Evolutionary conservation across 768 basidiomycete species (phyloP).

Genomic region (Leccinellum luteum): DNA sequence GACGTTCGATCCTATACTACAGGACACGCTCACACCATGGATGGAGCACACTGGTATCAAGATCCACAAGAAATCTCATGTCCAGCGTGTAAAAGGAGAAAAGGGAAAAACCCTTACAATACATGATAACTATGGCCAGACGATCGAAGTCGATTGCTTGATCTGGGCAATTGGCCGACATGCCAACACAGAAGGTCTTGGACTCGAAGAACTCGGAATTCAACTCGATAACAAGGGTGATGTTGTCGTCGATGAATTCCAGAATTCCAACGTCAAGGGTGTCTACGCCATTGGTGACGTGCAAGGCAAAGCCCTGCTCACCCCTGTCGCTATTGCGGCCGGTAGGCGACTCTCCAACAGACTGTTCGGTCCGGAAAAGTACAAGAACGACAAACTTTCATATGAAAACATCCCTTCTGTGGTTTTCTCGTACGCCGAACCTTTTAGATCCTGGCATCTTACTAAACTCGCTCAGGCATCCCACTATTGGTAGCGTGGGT

Average conservation of each 20-base stretch:
- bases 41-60: constrained; percentile 94
- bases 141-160: constrained; percentile 80
- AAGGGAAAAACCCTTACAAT: constrained; percentile 74
- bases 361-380: constrained; percentile 83
- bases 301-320: constrained; percentile 87
- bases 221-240: constrained; percentile 78
- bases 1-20: constrained; percentile 86
- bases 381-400: constrained; percentile 81
- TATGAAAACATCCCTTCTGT: constrained; percentile 94
- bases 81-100: constrained; percentile 72
- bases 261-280: constrained; percentile 69
- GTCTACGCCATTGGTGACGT: constrained; percentile 91
- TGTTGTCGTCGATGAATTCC: constrained; percentile 87
- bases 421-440: constrained; percentile 82
- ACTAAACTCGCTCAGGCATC: constrained; percentile 58
- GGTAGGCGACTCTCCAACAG: constrained; percentile 87
- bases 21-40: constrained; percentile 83
- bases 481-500: constrained; percentile 93
- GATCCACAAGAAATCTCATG: constrained; percentile 74
- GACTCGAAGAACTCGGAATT: constrained; percentile 74
- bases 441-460: constrained; percentile 2
- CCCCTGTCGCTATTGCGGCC: constrained; percentile 97
- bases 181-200: constrained; percentile 74
- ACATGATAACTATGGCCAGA: constrained; percentile 70
- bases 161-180: constrained; percentile 95